Evolutionary conservation across 768 basidiomycete genomes (phyloP).

Genomic region (Strobilomyces echinocephalus): DNA sequence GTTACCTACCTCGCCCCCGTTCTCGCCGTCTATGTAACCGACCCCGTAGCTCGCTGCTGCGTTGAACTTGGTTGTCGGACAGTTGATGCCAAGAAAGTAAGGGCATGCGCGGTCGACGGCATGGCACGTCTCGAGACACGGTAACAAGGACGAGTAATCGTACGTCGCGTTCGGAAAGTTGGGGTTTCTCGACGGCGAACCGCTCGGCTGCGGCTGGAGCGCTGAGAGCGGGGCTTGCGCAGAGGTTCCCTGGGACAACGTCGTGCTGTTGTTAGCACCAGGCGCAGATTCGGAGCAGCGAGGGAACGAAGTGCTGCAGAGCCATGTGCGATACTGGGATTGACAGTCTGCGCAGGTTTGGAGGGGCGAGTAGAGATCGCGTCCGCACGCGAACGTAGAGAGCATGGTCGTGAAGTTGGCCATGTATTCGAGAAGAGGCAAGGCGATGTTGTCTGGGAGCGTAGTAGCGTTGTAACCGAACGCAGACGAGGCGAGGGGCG

Average conservation of each 20-base stretch:
- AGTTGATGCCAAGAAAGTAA: constrained; percentile 61
- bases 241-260: constrained; percentile 16
- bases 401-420: constrained; percentile 73
- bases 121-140: constrained; percentile 77
- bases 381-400: constrained; percentile 70
- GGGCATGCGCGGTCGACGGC: constrained; percentile 76
- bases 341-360: constrained; percentile 76
- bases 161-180: constrained; percentile 41
- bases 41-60: constrained; percentile 70
- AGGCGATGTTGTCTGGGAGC: constrained; percentile 46
- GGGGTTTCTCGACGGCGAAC: constrained; percentile 40
- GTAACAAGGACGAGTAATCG: constrained; percentile 60
- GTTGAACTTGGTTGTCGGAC: constrained; percentile 58
- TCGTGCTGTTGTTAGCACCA: constrained; percentile 11
- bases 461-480: constrained; percentile 46
- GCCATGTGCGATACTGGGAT: constrained; percentile 68
- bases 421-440: constrained; percentile 52
- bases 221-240: constrained; percentile 45
- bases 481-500: constrained; percentile 40
- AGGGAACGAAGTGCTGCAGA: constrained; percentile 69
- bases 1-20: constrained; percentile 38
- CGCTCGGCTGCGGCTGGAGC: constrained; percentile 40
- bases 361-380: constrained; percentile 75
- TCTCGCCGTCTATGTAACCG: constrained; percentile 60
- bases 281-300: constrained; percentile 59